phyloP scores from a whole-genome alignment of 306 rosid species.

The Lithocarpus polystachyus region DNA sequence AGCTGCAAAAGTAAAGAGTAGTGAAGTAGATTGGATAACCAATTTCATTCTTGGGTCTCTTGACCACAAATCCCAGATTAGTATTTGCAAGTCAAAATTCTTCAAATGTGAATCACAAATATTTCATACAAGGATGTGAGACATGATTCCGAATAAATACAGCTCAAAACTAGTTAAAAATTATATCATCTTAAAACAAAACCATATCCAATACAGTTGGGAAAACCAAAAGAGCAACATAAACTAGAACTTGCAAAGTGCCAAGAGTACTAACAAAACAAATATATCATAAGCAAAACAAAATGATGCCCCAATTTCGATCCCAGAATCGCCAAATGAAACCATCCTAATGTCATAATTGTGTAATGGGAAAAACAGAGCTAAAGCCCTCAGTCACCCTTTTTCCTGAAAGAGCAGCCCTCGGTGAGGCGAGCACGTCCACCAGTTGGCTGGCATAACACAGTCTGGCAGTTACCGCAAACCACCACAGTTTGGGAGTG shows the following conservation, averaged over 20 bases:
- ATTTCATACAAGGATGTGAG: background rate
- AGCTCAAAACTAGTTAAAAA: background rate
- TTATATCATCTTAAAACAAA: background rate
- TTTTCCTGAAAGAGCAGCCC: conserved; percentile 56
- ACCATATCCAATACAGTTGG: background rate
- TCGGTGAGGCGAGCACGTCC: conserved; percentile 51
- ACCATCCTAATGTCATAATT: background rate
- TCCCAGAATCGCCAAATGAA: background rate
- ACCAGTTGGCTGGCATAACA: conserved; percentile 52
- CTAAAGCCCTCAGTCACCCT: conserved; percentile 37
- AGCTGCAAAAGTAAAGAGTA: background rate
- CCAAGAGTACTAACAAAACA: background rate
- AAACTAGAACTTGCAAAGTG: background rate
- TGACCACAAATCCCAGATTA: background rate
- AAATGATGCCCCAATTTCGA: background rate
- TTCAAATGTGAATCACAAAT: background rate
- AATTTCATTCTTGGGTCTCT: background rate
- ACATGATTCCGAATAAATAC: background rate
- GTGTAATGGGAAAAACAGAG: background rate
- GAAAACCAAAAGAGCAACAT: background rate
- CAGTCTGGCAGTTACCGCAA: conserved; percentile 54
- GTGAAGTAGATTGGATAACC: background rate
- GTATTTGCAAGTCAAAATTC: background rate
- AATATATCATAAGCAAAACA: background rate
- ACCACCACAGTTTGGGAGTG: conserved; percentile 55